Conservation (phyloP, 164 flowering plant species). For the Vitis cinerea region DNA sequence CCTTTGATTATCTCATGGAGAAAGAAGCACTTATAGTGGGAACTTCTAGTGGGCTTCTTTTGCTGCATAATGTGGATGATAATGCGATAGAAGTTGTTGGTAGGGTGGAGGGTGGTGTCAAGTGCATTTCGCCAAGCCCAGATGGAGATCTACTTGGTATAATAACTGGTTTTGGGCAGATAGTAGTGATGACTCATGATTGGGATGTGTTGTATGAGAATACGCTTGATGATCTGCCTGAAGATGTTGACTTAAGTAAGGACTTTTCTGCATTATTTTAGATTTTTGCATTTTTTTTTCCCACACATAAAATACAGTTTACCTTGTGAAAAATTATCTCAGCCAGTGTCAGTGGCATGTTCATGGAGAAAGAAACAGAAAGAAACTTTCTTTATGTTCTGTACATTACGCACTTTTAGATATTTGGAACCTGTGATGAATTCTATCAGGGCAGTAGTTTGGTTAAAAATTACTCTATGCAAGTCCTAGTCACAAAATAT, state of each 20-base stretch:
- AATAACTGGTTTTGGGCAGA: constrained; percentile 70
- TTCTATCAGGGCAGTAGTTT: background rate
- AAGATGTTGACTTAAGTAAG: constrained; percentile 68
- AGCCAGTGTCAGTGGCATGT: background rate
- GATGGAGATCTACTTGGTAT: constrained; percentile 90
- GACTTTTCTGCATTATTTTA: constrained; percentile 27
- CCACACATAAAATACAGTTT: no score
- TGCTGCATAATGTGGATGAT: constrained; percentile 55
- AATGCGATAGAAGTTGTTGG: constrained; percentile 77
- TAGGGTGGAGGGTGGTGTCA: constrained; percentile 86
- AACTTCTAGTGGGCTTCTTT: constrained; percentile 61
- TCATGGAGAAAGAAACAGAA: background rate
- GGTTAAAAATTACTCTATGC: background rate
- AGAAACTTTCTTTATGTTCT: background rate
- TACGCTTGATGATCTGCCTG: constrained; percentile 51
- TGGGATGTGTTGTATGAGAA: constrained; percentile 92
- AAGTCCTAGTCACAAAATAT: background rate
- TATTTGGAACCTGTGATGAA: background rate
- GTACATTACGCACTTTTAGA: background rate
- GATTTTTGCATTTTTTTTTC: background rate
- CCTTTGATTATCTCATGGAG: constrained; percentile 88
- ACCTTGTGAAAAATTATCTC: background rate
- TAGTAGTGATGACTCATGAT: constrained; percentile 87
- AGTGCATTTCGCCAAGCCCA: constrained; percentile 83
- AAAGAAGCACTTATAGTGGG: constrained; percentile 85